Conservation (phyloP, 2,329 filamentous ascomycete genomes). For the Fonsecaea nubica region DNA sequence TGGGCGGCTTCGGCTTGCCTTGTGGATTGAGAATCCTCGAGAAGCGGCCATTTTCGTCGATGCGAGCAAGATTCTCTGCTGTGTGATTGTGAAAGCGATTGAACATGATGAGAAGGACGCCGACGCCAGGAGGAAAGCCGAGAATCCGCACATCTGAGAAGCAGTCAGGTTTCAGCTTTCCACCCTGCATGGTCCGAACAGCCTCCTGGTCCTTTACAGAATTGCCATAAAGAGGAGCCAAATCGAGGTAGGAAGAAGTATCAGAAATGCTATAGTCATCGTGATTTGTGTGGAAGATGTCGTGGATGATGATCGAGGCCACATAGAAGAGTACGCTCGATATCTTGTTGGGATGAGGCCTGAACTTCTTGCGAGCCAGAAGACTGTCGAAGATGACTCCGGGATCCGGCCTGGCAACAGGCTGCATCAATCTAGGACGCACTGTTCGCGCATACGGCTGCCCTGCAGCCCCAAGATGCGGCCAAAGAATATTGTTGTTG, state of each 20-base stretch:
- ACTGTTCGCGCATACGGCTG: conserved; percentile 74
- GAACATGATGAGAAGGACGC: conserved; percentile 71
- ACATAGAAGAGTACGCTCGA: conserved; percentile 78
- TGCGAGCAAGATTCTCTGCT: conserved; percentile 65
- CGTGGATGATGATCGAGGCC: conserved; percentile 71
- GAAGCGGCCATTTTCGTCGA: conserved; percentile 71
- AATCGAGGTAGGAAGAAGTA: conserved; percentile 76
- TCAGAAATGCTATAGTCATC: conserved; percentile 67
- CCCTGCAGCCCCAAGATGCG: conserved; percentile 68
- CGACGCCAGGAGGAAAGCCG: conserved; percentile 72
- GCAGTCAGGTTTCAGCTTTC: conserved; percentile 73
- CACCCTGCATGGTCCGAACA: conserved; percentile 68
- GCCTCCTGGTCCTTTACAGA: conserved; percentile 67
- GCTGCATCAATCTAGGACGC: conserved; percentile 62
- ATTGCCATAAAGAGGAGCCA: conserved; percentile 75
- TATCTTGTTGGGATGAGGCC: conserved; percentile 72
- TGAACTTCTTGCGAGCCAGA: conserved; percentile 67
- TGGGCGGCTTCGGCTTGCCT: conserved; percentile 45
- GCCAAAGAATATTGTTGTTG: conserved; percentile 65
- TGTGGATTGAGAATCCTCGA: conserved; percentile 38
- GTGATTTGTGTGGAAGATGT: conserved; percentile 70
- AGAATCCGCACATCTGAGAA: conserved; percentile 71
- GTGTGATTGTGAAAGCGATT: conserved; percentile 74
- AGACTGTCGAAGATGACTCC: conserved; percentile 71
- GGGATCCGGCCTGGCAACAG: conserved; percentile 68